phyloP scores from a whole-genome alignment of 306 rosid genomes.

The Ochetophila trinervis region DNA sequence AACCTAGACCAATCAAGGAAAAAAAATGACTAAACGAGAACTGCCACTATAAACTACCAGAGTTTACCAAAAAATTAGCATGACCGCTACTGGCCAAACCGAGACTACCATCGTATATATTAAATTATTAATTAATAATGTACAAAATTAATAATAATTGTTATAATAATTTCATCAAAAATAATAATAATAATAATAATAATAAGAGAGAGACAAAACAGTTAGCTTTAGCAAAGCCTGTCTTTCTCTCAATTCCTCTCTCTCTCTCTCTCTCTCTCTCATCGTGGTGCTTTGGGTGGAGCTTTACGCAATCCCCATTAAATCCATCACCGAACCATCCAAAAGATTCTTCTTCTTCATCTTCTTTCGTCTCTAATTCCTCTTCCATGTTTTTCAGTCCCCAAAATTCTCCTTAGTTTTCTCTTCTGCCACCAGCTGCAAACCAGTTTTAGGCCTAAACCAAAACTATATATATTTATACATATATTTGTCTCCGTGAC shows the following conservation, averaged over 20 bases:
- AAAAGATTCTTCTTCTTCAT: slow-evolving; percentile 10
- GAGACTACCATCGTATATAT: too few species aligned
- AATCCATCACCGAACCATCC: slow-evolving; percentile 18
- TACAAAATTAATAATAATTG: too few species aligned
- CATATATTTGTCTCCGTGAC: background rate
- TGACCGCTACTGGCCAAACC: too few species aligned
- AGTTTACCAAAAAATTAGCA: too few species aligned
- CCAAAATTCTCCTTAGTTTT: background rate
- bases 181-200: background rate
- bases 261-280: slow-evolving; percentile 14
- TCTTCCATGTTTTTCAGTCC: background rate
- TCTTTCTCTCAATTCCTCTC: slow-evolving; percentile 1
- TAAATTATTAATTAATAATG: too few species aligned
- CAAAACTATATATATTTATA: background rate
- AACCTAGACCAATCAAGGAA: too few species aligned
- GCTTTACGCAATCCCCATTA: slow-evolving; percentile 87
- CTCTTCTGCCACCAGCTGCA: background rate
- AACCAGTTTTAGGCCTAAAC: background rate
- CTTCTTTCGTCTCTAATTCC: slow-evolving; percentile 1
- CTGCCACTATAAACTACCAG: too few species aligned
- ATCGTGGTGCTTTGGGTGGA: slow-evolving; percentile 59
- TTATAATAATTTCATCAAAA: too few species aligned
- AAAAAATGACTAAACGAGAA: too few species aligned
- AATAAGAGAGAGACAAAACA: background rate
- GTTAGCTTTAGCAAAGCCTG: slow-evolving; percentile 30